These are phyloP conservation scores for Aspergillus felis DNA, from an alignment of 2,329 filamentous ascomycete species.

Conservation along the genomic window DNA sequence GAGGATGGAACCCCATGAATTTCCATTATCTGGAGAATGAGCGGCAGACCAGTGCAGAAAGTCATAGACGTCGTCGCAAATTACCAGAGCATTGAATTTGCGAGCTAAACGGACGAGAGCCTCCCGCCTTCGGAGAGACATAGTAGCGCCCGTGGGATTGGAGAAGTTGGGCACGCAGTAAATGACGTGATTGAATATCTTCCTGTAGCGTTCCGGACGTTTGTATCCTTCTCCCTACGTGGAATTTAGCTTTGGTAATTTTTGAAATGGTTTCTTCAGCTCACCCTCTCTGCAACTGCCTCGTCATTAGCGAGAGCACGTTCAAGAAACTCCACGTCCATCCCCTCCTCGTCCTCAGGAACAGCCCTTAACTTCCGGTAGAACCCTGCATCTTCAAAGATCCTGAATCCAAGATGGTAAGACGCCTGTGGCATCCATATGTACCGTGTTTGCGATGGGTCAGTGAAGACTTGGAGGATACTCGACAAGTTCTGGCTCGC, in stretches of 20 bases:
- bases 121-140: not conserved
- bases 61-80: not conserved
- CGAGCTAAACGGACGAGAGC: not conserved
- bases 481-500: not conserved
- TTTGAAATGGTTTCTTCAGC: not conserved
- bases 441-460: not conserved
- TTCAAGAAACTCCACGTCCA: not conserved
- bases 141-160: not conserved
- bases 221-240: not conserved
- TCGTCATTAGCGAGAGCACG: not conserved
- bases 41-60: not conserved
- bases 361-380: not conserved
- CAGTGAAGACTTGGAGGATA: not conserved
- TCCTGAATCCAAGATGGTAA: not conserved
- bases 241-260: not conserved
- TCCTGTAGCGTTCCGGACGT: not conserved
- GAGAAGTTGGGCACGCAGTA: not conserved
- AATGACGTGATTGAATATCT: not conserved
- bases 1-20: not conserved
- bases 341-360: not conserved
- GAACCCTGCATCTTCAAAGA: not conserved
- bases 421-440: not conserved
- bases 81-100: not conserved
- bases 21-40: not conserved
- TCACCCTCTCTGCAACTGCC: not conserved